Evolutionary conservation across 805 yeast genomes (phyloP).

Genomic region (Kodamaea sagamina): DNA sequence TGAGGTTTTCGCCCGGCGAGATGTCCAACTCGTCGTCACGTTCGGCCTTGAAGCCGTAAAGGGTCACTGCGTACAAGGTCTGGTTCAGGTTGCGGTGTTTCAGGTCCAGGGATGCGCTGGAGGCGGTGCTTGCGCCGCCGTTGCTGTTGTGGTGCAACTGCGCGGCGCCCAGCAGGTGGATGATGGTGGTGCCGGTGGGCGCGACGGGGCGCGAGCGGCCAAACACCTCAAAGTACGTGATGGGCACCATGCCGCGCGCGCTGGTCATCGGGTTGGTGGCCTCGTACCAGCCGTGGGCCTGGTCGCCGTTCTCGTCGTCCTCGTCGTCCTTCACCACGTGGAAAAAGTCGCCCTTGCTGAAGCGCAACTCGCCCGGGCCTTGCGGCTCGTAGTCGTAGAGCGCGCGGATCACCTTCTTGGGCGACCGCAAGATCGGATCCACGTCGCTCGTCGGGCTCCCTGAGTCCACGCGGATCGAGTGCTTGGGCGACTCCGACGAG

Average conservation of each 20-base stretch:
- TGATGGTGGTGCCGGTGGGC: conserved; percentile 2
- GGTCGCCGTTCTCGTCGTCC: conserved; percentile 42
- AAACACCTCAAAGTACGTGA: conserved; percentile 76
- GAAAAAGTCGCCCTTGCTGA: conserved; percentile 83
- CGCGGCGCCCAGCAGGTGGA: conserved; percentile 19
- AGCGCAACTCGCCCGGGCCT: conserved; percentile 77
- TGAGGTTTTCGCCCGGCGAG: conserved; percentile 80
- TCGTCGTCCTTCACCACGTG: conserved; percentile 53
- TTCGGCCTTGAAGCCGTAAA: conserved; percentile 86
- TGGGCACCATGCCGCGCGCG: conserved; percentile 84
- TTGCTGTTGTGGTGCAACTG: conserved; percentile 17
- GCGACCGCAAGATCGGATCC: conserved; percentile 47
- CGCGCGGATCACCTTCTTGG: conserved; percentile 84
- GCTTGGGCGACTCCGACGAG: conserved; percentile 33
- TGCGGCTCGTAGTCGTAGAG: conserved; percentile 74
- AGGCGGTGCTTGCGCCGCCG: conserved; percentile 20
- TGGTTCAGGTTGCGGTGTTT: conserved; percentile 26
- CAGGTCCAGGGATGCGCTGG: conserved; percentile 7
- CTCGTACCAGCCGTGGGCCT: conserved; percentile 76
- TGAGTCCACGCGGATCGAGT: conserved; percentile 33
- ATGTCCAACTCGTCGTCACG: conserved; percentile 83
- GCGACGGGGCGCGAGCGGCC: conserved; percentile 52
- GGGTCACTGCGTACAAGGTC: conserved; percentile 78
- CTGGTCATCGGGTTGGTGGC: conserved; percentile 85
- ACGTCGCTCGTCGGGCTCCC: conserved; percentile 18